Conservation (phyloP, 306 rosid genomes). For the Astragalus membranaceus region DNA sequence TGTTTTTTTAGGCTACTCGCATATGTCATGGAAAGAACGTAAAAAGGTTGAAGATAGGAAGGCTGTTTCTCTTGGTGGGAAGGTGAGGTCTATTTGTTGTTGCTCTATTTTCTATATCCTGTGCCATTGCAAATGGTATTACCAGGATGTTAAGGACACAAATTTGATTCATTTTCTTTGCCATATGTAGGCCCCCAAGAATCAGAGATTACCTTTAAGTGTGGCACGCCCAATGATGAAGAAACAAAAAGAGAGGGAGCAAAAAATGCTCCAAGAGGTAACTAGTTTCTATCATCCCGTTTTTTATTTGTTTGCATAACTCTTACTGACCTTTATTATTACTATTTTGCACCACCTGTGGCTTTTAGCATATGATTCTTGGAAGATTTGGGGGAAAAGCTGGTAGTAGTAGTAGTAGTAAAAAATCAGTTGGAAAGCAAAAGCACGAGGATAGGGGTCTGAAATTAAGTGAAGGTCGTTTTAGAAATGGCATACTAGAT, state of each 20-base stretch:
- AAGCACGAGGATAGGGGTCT: slow-evolving; percentile 51
- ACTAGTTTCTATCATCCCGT: not conserved
- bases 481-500: slow-evolving; percentile 70
- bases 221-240: slow-evolving; percentile 73
- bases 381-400: slow-evolving; percentile 44
- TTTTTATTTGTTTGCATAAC: not conserved
- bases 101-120: not conserved
- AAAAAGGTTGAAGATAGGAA: slow-evolving; percentile 63
- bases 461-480: slow-evolving; percentile 52
- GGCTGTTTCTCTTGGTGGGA: slow-evolving; percentile 77
- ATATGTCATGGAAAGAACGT: slow-evolving; percentile 83
- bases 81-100: slow-evolving; percentile 44
- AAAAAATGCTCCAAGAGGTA: slow-evolving; percentile 66
- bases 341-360: not conserved
- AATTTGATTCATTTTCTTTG: not conserved
- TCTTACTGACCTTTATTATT: not conserved
- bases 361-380: slow-evolving; percentile 40
- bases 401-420: slow-evolving; percentile 32
- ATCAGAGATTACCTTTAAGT: slow-evolving; percentile 57
- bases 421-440: slow-evolving; percentile 37
- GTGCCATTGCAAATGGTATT: not conserved
- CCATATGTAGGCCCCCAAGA: slow-evolving; percentile 49
- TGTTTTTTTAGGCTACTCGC: slow-evolving; percentile 44
- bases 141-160: not conserved
- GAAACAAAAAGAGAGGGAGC: slow-evolving; percentile 67